Evolutionary conservation across 768 basidiomycete genomes (phyloP), one percentile per base, ranked within the genome.

Genomic region (Rickenella mellea): DNA sequence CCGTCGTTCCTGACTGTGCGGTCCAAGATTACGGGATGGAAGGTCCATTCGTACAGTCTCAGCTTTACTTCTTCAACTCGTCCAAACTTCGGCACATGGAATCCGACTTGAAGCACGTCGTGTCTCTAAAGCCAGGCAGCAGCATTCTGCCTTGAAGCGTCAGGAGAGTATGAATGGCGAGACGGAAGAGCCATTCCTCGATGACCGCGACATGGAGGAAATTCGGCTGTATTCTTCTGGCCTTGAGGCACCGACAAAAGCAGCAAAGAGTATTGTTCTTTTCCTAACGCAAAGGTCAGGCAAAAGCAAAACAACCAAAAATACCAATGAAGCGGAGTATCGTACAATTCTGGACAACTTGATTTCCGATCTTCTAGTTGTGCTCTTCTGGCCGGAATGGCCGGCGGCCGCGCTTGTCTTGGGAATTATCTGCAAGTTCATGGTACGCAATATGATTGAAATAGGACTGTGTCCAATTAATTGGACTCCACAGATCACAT

Each of bases 381-480:
- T 96, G 15, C 66, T 97, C 5, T 92, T 84, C 57, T 88, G 88
- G 78, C 93, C 96, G 0, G 96, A 99, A 61, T 99, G 94, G 92
- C 96, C 96, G 5, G 93, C 88, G 8, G 88, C 96, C 2, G 73
- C 80, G 31, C 61, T 96, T 14, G 68, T 96, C 28, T 63, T 98
- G 27, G 76, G 73, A 32, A 82, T 96, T 36, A 76, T 82, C 6
- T 84, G 80, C 48, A 84, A 81, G 56, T 82, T 80, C 50, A 88
- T 98, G 88, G 93, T 90, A 45, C 8, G 71, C 50, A 11, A 20
- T 6, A 25, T 40, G 14, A 31, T 38, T 27, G 5, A 11, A 3
- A 1, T 28, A 12, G 27, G 12, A n/a, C 4, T 25, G 19, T 17
- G 22, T 15, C 37, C n/a, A n/a, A 20, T 24, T 22, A 14, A 39